Conservation (phyloP, 495 filamentous ascomycete genomes). For the Endocarpon pusillum region DNA sequence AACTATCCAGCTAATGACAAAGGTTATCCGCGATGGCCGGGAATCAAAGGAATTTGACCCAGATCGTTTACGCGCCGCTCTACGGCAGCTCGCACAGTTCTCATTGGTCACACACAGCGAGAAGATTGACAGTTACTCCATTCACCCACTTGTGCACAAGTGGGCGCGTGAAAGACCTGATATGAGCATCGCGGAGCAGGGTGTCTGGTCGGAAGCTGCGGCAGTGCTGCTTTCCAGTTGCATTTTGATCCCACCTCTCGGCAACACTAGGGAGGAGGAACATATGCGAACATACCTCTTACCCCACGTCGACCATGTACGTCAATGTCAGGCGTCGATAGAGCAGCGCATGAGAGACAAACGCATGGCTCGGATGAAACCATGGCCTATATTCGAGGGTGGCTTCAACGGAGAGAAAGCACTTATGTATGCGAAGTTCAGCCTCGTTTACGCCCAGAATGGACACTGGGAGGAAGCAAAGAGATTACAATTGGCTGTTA, state of each 20-base stretch:
- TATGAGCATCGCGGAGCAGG: constrained; percentile 16
- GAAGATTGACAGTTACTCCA: constrained; percentile 17
- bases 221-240: constrained; percentile 11
- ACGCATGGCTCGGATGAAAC: constrained; percentile 1
- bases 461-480: constrained; percentile 15
- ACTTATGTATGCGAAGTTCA: constrained; percentile 16
- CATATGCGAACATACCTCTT: constrained; percentile 10
- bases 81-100: constrained; percentile 14
- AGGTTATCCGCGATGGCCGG: constrained; percentile 10
- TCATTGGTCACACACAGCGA: constrained; percentile 16
- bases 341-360: constrained; percentile 5
- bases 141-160: constrained; percentile 23
- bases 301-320: constrained; percentile 15
- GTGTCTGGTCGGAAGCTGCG: constrained; percentile 21
- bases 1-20: too few relatives aligned
- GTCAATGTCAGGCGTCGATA: constrained; percentile 7
- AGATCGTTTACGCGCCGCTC: constrained; percentile 10
- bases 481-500: constrained; percentile 11
- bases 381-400: constrained; percentile 6
- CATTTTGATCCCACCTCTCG: constrained; percentile 16
- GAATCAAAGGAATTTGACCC: constrained; percentile 4
- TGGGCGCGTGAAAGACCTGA: constrained; percentile 19
- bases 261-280: constrained; percentile 5
- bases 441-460: constrained; percentile 17
- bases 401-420: constrained; percentile 5